Evolutionary conservation across 768 basidiomycete species (phyloP), one percentile per base, ranked within the genome.

Genomic region (Baorangia bicolor): DNA sequence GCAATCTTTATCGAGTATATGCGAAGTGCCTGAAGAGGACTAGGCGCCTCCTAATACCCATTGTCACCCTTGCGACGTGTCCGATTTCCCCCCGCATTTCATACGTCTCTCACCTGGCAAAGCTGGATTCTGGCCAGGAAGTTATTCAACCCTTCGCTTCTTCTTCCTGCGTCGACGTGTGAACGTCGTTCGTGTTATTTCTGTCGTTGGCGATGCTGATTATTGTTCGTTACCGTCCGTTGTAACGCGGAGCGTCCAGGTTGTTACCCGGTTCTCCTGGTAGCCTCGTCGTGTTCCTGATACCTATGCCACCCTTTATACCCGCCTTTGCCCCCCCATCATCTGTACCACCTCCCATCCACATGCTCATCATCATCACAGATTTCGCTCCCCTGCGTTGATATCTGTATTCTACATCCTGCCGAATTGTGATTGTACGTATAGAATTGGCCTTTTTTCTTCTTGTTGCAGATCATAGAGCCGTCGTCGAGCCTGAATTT

Each of bases 11-110:
- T 71, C 70, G 1, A 71, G 70, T 8, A 71, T 71, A 47, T 66
- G 38, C 42, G 70, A 71, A 28, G 69, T 73, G 5, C 71, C 70
- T 5, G 70, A 71, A 49, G 70, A 71, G 33, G 70, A 71, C 40
- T 73, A 49, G 43, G 20, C 18, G 16, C 16, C 23, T 40, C 21
- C 30, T 38, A n/a, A 33, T 35, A 31, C 20, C 38, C 30, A 30
- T 46, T 37, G 11, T 28, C 48, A 16, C 27, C 33, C 34, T 18
- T 16, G 25, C 35, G 4, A 34, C n/a, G 31, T 35, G 52, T 33
- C 20, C 42, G 16, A 20, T 41, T 37, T 37, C 39, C n/a, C 12
- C 40, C 18, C 45, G 40, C 43, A 35, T 51, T 39, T 3, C 27
- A 43, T 38, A 40, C 25, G 16, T 28, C 14, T 18, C n/a, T 23